A percentile compares a stretch with the other conserved stretches of the same genome.
phyloP scores from a whole-genome alignment of 2,329 filamentous ascomycete species.

The Botrytis byssoidea region DNA sequence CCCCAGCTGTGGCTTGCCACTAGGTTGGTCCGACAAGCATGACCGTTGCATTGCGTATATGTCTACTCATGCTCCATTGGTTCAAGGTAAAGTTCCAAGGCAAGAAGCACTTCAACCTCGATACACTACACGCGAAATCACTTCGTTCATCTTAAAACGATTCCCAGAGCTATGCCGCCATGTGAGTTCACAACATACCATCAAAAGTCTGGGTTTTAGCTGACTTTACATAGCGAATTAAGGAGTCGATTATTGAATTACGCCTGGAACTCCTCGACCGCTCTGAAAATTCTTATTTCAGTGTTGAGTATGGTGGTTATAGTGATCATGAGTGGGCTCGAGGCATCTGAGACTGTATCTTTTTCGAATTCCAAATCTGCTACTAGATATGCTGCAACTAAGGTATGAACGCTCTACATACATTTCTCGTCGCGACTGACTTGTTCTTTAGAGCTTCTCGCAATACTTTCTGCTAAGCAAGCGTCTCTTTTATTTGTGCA shows the following conservation, averaged over 20 bases:
- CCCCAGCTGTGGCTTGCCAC: conserved; percentile 20
- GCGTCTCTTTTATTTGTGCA: background rate
- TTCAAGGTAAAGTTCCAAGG: conserved; percentile 16
- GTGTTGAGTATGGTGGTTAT: conserved; percentile 20
- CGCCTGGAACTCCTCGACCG: conserved; percentile 18
- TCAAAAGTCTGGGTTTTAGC: background rate
- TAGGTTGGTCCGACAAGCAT: conserved; percentile 18
- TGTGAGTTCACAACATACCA: background rate
- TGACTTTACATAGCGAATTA: conserved; percentile 16
- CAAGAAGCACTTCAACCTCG: conserved; percentile 10
- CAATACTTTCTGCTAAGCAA: background rate
- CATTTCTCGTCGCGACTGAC: background rate
- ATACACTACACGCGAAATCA: conserved; percentile 7
- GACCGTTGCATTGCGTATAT: conserved; percentile 22
- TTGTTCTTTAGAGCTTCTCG: background rate
- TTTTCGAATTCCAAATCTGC: background rate
- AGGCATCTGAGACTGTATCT: background rate
- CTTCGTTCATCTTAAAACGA: background rate
- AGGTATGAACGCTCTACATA: background rate
- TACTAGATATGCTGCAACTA: background rate
- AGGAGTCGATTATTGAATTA: conserved; percentile 5
- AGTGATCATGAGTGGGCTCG: conserved; percentile 18
- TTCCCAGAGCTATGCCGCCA: conserved; percentile 15
- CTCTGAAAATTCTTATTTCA: conserved; percentile 19
- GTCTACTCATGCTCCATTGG: conserved; percentile 19